Conservation (phyloP, 2,329 filamentous ascomycete genomes). For the Alternaria incomplexa region DNA sequence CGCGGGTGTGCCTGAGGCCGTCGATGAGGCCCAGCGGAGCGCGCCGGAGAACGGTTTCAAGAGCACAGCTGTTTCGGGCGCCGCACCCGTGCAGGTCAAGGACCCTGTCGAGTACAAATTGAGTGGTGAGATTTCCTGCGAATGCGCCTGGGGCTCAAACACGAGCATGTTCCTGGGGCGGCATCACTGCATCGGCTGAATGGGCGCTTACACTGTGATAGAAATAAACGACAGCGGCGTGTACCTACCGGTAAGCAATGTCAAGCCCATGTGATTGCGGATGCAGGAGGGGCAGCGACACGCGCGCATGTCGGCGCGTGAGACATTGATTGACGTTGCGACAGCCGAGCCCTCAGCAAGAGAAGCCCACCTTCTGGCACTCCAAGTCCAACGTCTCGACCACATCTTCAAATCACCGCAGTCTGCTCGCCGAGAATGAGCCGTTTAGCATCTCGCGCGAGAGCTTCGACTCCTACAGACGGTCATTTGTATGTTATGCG, state of each 20-base stretch:
- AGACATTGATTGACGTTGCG: conserved; percentile 28
- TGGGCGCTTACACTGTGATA: conserved; percentile 52
- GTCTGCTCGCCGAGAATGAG: conserved; percentile 80
- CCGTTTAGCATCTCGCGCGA: conserved; percentile 95
- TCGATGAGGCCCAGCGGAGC: conserved; percentile 41
- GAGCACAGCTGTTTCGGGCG: conserved; percentile 42
- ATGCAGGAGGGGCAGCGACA: conserved; percentile 3
- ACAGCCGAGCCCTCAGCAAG: conserved; percentile 80
- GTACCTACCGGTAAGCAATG: conserved; percentile 78
- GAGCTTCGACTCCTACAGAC: conserved; percentile 94
- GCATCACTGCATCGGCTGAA: conserved; percentile 6
- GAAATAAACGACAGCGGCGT: conserved; percentile 96
- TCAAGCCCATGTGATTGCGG: background rate
- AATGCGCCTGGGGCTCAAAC: conserved; percentile 6
- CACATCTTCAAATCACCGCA: conserved; percentile 64
- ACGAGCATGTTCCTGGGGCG: conserved; percentile 1
- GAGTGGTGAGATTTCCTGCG: conserved; percentile 52
- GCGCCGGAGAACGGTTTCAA: conserved; percentile 42
- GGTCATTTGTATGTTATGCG: conserved; percentile 79
- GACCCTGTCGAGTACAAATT: conserved; percentile 59
- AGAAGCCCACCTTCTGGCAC: conserved; percentile 82
- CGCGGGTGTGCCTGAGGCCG: conserved; percentile 39
- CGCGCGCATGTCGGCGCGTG: background rate
- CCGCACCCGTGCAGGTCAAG: conserved; percentile 53
- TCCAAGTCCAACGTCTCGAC: conserved; percentile 56